phyloP scores from a whole-genome alignment of 148 eudicot genomes.

The Rhododendron vialii region DNA sequence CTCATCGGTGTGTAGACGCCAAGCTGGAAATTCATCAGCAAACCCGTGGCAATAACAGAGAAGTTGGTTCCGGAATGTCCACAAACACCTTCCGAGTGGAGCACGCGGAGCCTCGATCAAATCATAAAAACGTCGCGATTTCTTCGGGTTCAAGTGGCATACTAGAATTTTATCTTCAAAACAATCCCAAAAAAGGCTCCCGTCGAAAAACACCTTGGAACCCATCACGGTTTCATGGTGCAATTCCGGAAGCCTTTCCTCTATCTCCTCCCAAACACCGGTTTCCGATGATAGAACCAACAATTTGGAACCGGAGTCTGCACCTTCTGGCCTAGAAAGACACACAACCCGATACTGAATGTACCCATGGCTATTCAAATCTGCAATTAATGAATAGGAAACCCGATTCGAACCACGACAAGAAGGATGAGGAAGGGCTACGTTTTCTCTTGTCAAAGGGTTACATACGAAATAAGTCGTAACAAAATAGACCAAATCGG shows the following conservation, averaged over 20 bases:
- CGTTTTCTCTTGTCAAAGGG: conserved; percentile 9
- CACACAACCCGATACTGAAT: not conserved
- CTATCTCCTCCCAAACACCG: conserved; percentile 8
- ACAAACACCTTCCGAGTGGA: conserved; percentile 15
- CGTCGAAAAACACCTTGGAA: not conserved
- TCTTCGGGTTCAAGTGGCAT: not conserved
- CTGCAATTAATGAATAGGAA: conserved; percentile 3
- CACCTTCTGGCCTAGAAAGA: not conserved
- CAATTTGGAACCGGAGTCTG: not conserved
- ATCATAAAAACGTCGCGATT: not conserved
- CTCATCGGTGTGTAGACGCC: conserved; percentile 2
- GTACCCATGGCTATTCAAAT: not conserved
- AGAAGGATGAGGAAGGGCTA: not conserved
- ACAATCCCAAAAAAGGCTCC: conserved; percentile 15
- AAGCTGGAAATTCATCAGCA: conserved; percentile 1
- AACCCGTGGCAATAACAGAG: conserved; percentile 6
- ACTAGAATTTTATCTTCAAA: conserved; percentile 9
- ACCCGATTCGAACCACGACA: not conserved
- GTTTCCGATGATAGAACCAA: conserved; percentile 6
- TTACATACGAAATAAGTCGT: conserved; percentile 9
- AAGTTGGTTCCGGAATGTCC: not conserved
- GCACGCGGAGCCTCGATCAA: conserved; percentile 8
- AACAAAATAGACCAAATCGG: not conserved
- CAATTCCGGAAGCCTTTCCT: not conserved
- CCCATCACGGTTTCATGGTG: conserved; percentile 6